phyloP scores from a whole-genome alignment of 2,329 filamentous ascomycete genomes.

The Claviceps africana region DNA sequence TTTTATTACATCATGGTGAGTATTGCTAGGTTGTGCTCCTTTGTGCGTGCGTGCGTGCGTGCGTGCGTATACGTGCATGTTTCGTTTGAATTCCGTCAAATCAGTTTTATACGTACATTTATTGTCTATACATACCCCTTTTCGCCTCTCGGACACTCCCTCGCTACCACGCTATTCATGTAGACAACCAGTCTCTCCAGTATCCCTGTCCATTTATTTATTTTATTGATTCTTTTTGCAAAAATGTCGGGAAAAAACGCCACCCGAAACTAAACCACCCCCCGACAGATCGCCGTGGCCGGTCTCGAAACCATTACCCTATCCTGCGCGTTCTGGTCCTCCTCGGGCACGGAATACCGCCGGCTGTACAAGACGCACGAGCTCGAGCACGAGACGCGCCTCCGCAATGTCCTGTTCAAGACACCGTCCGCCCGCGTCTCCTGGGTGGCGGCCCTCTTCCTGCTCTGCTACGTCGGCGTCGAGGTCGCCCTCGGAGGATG shows the following conservation, averaged over 20 bases:
- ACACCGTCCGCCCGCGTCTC: not conserved
- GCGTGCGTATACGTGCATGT: too few species aligned
- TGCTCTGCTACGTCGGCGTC: not conserved
- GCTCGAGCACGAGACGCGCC: not conserved
- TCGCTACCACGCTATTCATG: too few species aligned
- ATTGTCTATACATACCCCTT: too few species aligned
- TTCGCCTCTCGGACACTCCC: too few species aligned
- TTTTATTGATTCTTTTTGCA: too few species aligned
- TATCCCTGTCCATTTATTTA: too few species aligned
- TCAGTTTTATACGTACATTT: too few species aligned
- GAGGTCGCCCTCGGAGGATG: conserved; percentile 56
- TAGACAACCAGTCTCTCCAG: too few species aligned
- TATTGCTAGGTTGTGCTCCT: not conserved
- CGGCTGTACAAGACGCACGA: not conserved
- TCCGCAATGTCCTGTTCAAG: not conserved
- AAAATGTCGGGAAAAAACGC: too few species aligned
- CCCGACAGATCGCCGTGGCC: not conserved
- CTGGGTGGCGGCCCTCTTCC: not conserved
- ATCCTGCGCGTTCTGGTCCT: not conserved
- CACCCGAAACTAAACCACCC: not conserved
- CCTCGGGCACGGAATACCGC: not conserved
- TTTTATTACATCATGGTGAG: conserved; percentile 61
- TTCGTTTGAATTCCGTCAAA: too few species aligned
- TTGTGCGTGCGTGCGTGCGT: not conserved
- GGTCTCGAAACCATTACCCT: not conserved